phyloP scores from a whole-genome alignment of 192 early-diverging fungal genomes.

The Coemansia sp. region DNA sequence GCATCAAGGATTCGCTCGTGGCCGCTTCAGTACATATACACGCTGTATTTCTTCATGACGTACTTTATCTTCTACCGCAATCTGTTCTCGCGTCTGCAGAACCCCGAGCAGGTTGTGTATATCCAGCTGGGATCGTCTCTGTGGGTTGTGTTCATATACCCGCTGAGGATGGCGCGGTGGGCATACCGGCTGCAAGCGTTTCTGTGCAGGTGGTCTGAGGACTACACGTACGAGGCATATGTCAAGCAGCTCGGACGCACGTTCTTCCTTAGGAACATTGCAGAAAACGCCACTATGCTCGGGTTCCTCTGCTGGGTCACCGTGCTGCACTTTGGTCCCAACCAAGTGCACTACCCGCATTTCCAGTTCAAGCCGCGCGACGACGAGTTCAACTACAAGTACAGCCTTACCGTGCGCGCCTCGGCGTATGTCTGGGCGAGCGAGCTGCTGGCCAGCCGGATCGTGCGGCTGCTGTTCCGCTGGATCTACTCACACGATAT shows the following conservation, averaged over 20 bases:
- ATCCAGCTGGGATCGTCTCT: conserved; percentile 69
- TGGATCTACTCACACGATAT: conserved; percentile 57
- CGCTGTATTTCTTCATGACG: conserved; percentile 75
- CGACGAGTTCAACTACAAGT: conserved; percentile 58
- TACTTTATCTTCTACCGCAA: conserved; percentile 82
- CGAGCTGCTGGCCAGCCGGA: conserved; percentile 61
- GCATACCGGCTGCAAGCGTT: conserved; percentile 52
- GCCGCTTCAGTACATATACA: conserved; percentile 66
- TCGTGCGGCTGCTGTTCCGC: conserved; percentile 64
- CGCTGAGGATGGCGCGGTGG: conserved; percentile 62
- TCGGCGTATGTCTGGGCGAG: conserved; percentile 63
- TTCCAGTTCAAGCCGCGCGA: conserved; percentile 57
- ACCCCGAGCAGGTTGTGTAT: conserved; percentile 61
- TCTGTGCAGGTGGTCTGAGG: conserved; percentile 57
- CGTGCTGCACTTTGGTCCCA: conserved; percentile 70
- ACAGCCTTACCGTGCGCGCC: conserved; percentile 58
- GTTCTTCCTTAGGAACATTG: conserved; percentile 69
- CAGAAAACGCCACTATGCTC: conserved; percentile 77
- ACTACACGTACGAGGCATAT: conserved; percentile 64
- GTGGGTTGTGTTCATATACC: conserved; percentile 75
- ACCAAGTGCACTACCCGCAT: conserved; percentile 63
- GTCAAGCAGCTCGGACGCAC: conserved; percentile 65
- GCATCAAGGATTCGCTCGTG: conserved; percentile 61
- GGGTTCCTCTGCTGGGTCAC: conserved; percentile 69
- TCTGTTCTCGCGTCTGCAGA: conserved; percentile 68